These are phyloP conservation scores for Pseudomonodictys pantanalensis DNA, from an alignment of 495 filamentous ascomycete species.

Conservation along the genomic window DNA sequence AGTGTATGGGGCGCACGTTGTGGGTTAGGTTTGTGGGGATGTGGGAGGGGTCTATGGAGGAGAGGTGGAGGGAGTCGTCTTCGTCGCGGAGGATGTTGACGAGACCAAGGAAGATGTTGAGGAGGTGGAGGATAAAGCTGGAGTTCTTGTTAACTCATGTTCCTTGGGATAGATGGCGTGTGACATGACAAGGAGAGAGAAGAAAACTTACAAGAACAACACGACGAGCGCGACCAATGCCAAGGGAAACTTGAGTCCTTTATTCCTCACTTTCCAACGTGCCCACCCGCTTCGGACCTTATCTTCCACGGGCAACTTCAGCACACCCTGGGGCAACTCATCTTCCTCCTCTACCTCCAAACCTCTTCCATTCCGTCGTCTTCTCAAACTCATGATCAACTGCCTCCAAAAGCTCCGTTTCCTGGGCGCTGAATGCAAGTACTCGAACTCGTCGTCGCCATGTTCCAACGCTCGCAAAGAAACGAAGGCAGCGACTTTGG, in stretches of 20 bases:
- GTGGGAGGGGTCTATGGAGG: conserved; percentile 53
- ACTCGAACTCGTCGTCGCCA: conserved; percentile 11
- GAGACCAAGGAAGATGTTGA: conserved; percentile 53
- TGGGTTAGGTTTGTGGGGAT: conserved; percentile 73
- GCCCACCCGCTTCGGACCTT: too few relatives aligned
- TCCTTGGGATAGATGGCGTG: background rate
- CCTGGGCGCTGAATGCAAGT: background rate
- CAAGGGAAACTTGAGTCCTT: background rate
- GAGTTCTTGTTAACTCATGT: background rate
- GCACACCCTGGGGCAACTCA: too few relatives aligned
- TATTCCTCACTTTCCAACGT: background rate
- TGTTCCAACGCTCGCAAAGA: conserved; percentile 26
- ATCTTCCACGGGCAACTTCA: too few relatives aligned
- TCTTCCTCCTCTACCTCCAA: too few relatives aligned
- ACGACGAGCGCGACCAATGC: conserved; percentile 15
- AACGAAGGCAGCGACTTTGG: conserved; percentile 21
- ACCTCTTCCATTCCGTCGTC: conserved; percentile 13
- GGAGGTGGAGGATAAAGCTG: conserved; percentile 40
- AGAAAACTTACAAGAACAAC: conserved; percentile 30
- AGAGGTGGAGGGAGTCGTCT: conserved; percentile 54
- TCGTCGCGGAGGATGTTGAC: conserved; percentile 56
- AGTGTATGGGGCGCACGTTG: conserved; percentile 65
- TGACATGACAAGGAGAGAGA: background rate
- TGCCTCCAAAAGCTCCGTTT: conserved; percentile 15
- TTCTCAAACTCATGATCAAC: conserved; percentile 6